Evolutionary conservation across 2,329 filamentous ascomycete species (phyloP).

Genomic region (Erysiphe pulchra): DNA sequence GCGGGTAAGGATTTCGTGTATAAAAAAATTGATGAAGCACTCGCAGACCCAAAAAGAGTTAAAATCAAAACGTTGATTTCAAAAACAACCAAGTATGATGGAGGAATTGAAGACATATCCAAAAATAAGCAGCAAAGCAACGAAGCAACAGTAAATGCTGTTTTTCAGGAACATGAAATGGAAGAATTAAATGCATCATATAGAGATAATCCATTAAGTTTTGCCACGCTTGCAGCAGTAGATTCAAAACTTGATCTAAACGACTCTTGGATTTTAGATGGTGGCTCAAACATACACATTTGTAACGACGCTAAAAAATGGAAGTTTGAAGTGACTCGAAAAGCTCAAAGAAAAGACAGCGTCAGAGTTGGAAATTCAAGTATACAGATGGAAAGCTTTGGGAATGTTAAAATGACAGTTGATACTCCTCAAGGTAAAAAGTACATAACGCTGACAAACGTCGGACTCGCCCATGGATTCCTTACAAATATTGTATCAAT

Average conservation of each 20-base stretch:
- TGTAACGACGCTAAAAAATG: neutral
- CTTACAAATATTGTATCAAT: neutral
- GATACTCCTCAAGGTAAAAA: neutral
- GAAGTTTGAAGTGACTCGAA: neutral
- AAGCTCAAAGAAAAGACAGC: neutral
- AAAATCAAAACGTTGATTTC: constrained; percentile 1
- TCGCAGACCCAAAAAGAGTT: neutral
- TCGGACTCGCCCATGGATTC: neutral
- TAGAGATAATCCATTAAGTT: neutral
- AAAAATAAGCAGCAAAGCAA: neutral
- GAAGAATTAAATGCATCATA: neutral
- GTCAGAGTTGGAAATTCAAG: neutral
- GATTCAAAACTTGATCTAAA: neutral
- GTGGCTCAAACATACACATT: neutral
- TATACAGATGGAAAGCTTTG: neutral
- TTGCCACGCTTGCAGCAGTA: neutral
- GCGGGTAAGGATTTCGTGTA: neutral
- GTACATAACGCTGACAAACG: neutral
- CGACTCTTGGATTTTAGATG: neutral
- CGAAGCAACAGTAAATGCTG: neutral
- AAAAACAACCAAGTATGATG: neutral
- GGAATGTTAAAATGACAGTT: neutral
- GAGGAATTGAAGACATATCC: neutral
- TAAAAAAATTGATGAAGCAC: neutral
- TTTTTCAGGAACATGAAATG: neutral